A percentile compares a stretch with the other conserved stretches of the same genome.
phyloP scores from a whole-genome alignment of 164 flowering plant species.

The Magnolia kwangsiensis region DNA sequence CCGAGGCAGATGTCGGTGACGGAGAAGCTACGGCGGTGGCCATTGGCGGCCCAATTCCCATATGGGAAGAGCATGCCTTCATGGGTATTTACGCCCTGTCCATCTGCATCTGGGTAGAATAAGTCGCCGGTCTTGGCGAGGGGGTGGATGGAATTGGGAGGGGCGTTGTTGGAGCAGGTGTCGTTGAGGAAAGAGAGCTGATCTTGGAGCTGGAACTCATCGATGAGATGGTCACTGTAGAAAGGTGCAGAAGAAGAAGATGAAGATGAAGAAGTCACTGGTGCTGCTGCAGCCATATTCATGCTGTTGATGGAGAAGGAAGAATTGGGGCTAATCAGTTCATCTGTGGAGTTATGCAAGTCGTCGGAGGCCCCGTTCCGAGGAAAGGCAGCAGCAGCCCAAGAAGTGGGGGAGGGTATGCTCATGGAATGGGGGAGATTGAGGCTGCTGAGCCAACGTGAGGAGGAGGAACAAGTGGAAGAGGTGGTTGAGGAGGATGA shows the following conservation, averaged over 20 bases:
- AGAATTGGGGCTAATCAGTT: slow-evolving; percentile 36
- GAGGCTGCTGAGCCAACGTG: slow-evolving; percentile 28
- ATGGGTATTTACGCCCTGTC: slow-evolving; percentile 33
- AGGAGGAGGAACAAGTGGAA: slow-evolving; percentile 17
- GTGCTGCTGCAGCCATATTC: slow-evolving; percentile 2
- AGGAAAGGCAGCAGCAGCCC: slow-evolving; percentile 24
- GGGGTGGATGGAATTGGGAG: slow-evolving; percentile 1
- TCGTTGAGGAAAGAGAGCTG: slow-evolving; percentile 56
- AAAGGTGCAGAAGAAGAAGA: slow-evolving; percentile 10
- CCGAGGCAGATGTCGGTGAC: slow-evolving; percentile 44
- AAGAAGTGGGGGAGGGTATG: slow-evolving; percentile 28
- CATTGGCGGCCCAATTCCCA: slow-evolving; percentile 17
- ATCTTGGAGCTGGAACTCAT: slow-evolving; percentile 52
- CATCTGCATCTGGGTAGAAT: slow-evolving; percentile 35
- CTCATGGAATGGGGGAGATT: slow-evolving; percentile 25
- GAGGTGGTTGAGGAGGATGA: slow-evolving; percentile 6
- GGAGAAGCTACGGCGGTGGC: slow-evolving; percentile 55
- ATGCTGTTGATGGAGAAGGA: slow-evolving; percentile 40
- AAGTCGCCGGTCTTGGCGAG: slow-evolving; percentile 27
- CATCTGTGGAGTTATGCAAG: slow-evolving; percentile 29
- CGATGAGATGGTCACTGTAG: slow-evolving; percentile 25
- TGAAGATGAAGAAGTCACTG: slow-evolving; percentile 11
- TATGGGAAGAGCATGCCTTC: slow-evolving; percentile 33
- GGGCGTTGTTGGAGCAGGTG: not conserved
- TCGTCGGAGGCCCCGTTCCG: slow-evolving; percentile 10